Conservation (phyloP, 805 yeast species). For the Maudiozyma saulgeensis region DNA sequence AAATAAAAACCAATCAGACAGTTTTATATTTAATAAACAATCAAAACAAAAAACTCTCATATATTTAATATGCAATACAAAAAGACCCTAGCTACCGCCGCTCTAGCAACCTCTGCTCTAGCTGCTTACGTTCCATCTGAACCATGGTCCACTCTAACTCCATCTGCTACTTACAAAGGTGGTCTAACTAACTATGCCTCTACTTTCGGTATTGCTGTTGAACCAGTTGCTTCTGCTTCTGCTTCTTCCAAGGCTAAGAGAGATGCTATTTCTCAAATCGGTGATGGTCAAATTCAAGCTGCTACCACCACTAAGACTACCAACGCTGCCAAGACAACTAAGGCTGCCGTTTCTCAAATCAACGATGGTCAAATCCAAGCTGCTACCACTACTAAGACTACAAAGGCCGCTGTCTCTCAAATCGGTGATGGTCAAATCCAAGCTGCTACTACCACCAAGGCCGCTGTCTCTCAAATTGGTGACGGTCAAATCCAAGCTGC, state of each 20-base stretch:
- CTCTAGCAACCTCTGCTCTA: slow-evolving; percentile 22
- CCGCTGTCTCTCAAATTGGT: slow-evolving; percentile 29
- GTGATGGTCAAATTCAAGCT: slow-evolving; percentile 50
- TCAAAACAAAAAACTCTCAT: slow-evolving; percentile 1
- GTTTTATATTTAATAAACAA: neutral
- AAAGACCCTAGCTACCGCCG: slow-evolving; percentile 23
- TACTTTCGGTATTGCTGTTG: slow-evolving; percentile 36
- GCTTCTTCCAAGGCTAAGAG: slow-evolving; percentile 29
- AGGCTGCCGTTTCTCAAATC: slow-evolving; percentile 28
- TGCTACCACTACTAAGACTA: slow-evolving; percentile 23
- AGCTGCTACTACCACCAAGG: slow-evolving; percentile 15
- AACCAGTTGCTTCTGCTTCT: slow-evolving; percentile 28
- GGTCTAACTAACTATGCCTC: slow-evolving; percentile 32
- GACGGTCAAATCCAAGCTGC: slow-evolving; percentile 27
- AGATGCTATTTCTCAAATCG: slow-evolving; percentile 34
- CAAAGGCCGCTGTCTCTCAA: slow-evolving; percentile 15
- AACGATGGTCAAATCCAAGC: slow-evolving; percentile 38
- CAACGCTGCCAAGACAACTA: neutral
- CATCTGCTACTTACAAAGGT: slow-evolving; percentile 31
- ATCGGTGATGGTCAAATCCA: slow-evolving; percentile 29
- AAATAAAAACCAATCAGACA: neutral
- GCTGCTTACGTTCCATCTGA: slow-evolving; percentile 25
- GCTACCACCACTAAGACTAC: slow-evolving; percentile 18
- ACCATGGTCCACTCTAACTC: slow-evolving; percentile 37
- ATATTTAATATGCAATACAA: slow-evolving; percentile 19